Evolutionary conservation across 129 eudicot genomes (phyloP), one percentile per base, ranked within the genome.

Genomic region (Helianthus annuus): DNA sequence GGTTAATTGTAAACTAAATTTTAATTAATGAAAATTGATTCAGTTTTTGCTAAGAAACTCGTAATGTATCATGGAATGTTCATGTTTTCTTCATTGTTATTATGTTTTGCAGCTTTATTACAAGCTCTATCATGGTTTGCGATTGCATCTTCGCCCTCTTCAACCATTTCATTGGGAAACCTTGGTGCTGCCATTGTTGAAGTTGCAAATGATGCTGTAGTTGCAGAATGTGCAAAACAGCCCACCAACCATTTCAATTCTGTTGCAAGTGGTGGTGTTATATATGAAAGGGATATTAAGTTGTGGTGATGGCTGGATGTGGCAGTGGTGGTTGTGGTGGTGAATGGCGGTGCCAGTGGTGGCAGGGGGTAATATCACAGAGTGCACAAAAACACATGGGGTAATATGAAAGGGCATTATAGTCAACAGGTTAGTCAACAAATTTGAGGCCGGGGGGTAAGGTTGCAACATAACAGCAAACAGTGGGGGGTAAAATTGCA

Each of bases 201-300:
- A 83, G 99, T 95, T 59, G 99, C 97, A 10, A 95, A 90, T 66
- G 99, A 95, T 69, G 99, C 97, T 27, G 82, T 95, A 7, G 97
- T 95, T 40, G 96, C 99, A 10, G 97, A 95, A 81, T 81, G 86
- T 14, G 83, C 81, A 2, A 86, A 86, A 68, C 80, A 79, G 24
- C 66, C 78, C 15, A 29, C 78, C 52, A 80, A 77, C 42, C 74
- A 64, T 46, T 36, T 84, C 9, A 40, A 40, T 5, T 40, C 45
- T 0, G 91, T 10, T 0, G 91, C n/a, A n/a, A n/a, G n/a, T n/a
- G n/a, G n/a, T n/a, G n/a, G n/a, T n/a, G n/a, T n/a, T n/a, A n/a
- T n/a, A n/a, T n/a, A n/a, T n/a, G n/a, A n/a, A n/a, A n/a, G n/a
- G n/a, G n/a, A n/a, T n/a, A n/a, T n/a, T n/a, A n/a, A n/a, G n/a